Percentiles rank a stretch among this genome's conserved stretches.
phyloP scores from a whole-genome alignment of 2,329 filamentous ascomycete genomes.

The Neurospora crassa region DNA sequence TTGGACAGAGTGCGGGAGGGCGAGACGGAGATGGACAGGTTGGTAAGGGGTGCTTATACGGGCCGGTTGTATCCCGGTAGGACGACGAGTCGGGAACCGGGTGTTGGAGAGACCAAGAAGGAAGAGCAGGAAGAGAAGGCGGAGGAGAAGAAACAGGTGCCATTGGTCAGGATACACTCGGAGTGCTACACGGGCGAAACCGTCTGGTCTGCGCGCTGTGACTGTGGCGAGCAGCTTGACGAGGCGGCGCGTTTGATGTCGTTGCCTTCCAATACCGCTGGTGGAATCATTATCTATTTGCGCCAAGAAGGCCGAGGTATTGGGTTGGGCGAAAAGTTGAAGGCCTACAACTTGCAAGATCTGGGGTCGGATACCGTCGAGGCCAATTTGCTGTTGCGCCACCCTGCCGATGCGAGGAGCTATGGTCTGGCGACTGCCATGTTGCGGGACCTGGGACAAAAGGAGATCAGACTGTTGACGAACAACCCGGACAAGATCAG shows the following conservation, averaged over 20 bases:
- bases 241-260: constrained; percentile 93
- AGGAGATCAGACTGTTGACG: constrained; percentile 73
- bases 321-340: constrained; percentile 87
- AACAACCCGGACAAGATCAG: constrained; percentile 97
- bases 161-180: constrained; percentile 87
- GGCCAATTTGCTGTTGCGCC: constrained; percentile 80
- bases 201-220: constrained; percentile 93
- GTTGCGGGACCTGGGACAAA: constrained; percentile 73
- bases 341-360: constrained; percentile 96
- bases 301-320: constrained; percentile 95
- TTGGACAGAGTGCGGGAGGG: constrained; percentile 63
- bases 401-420: constrained; percentile 88
- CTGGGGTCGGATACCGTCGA: constrained; percentile 96
- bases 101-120: constrained; percentile 10
- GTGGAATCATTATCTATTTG: constrained; percentile 90
- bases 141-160: constrained; percentile 7
- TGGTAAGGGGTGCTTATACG: constrained; percentile 89
- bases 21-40: constrained; percentile 80
- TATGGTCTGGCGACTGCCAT: constrained; percentile 97
- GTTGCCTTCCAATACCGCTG: constrained; percentile 49
- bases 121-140: neutral
- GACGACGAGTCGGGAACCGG: constrained; percentile 55
- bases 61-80: constrained; percentile 81
- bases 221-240: constrained; percentile 95
- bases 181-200: constrained; percentile 99